Base-by-base conservation (phyloP, 352 stramenopile genomes). In the Peronosclerospora sorghi region DNA sequence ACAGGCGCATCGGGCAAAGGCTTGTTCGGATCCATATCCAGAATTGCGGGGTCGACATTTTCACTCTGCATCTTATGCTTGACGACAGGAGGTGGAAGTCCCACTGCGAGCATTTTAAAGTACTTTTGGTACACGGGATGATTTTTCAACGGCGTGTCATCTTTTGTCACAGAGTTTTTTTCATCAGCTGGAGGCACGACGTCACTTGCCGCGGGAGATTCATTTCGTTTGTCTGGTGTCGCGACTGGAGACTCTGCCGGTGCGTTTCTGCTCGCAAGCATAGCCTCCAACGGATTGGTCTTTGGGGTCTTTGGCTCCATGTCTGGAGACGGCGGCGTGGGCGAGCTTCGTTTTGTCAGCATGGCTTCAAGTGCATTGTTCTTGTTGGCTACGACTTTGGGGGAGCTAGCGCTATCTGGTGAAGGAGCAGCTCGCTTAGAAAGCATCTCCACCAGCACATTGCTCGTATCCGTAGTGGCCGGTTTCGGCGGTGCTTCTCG, bases 81-180 rank as follows among this genome's bases (percentile, higher is more conserved):
- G 0, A 89, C 76, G 5, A 85, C 69, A 27, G 76, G 59, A 21
- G 51, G 19, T 8, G 77, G 65, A 2, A 82, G 65, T 0, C 80
- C 80, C 13, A 92, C 76, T 51, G 77, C 83, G 10, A 90, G 54
- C 70, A 92, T 86, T 46, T 70, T 86, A 45, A 92, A 90, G 54
- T 85, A 92, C 39, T 83, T 68, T 35, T 51, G 38, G 41, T 78
- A 89, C 43, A 67, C 66, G 5, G 77, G 80, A 35, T 87, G 61
- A 13, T 86, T 65, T 42, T 83, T 86, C 19, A 84, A 18, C 4
- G 62, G 63, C 0, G 58, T 69, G 17, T 57, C 41, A 14, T 75
- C 45, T 30, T 68, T 62, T 8, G 51, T 35, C 3, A 26, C 28
- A 1, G 21, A 32, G 17, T 47, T 48, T 13, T 4, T 36, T 48